Percentiles rank a stretch among this genome's conserved stretches.
These are phyloP conservation scores for Eutypa lata DNA, from an alignment of 2,329 filamentous ascomycete genomes.

Conservation along the genomic window DNA sequence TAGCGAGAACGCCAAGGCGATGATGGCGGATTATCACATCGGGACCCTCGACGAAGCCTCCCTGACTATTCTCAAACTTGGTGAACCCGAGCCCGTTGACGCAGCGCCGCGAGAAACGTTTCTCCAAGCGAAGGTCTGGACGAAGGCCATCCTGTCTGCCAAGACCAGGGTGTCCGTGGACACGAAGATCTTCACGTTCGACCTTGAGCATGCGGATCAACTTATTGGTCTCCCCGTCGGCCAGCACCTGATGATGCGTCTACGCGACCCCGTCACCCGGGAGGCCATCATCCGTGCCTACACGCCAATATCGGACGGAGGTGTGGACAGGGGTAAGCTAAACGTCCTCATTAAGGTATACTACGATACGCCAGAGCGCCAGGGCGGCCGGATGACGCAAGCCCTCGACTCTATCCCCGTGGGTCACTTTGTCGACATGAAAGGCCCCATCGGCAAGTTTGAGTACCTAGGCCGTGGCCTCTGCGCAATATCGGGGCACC, in stretches of 20 bases:
- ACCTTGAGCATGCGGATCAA: conserved; percentile 69
- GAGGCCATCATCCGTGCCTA: conserved; percentile 82
- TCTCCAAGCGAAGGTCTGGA: conserved; percentile 70
- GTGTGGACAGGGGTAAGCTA: conserved; percentile 56
- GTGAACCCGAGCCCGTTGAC: conserved; percentile 29
- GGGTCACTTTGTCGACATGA: conserved; percentile 76
- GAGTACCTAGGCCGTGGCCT: conserved; percentile 68
- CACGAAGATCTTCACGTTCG: conserved; percentile 78
- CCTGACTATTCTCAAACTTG: conserved; percentile 47
- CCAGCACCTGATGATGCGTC: conserved; percentile 81
- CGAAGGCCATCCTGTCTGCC: conserved; percentile 63
- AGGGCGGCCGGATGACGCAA: conserved; percentile 78
- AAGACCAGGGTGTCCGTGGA: conserved; percentile 74
- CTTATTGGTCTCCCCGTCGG: conserved; percentile 74
- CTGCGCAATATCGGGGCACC: conserved; percentile 55
- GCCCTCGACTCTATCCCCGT: conserved; percentile 71
- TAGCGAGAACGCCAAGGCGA: conserved; percentile 84
- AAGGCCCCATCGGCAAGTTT: conserved; percentile 84
- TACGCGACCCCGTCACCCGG: conserved; percentile 66
- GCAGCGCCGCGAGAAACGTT: conserved; percentile 57
- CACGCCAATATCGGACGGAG: conserved; percentile 72
- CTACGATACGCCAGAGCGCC: conserved; percentile 51
- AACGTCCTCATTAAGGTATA: conserved; percentile 85
- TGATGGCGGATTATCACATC: conserved; percentile 85
- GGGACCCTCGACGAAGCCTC: conserved; percentile 67